These are phyloP conservation scores for Tinospora cordifolia DNA, from an alignment of 164 flowering plant species.

Conservation along the genomic window DNA sequence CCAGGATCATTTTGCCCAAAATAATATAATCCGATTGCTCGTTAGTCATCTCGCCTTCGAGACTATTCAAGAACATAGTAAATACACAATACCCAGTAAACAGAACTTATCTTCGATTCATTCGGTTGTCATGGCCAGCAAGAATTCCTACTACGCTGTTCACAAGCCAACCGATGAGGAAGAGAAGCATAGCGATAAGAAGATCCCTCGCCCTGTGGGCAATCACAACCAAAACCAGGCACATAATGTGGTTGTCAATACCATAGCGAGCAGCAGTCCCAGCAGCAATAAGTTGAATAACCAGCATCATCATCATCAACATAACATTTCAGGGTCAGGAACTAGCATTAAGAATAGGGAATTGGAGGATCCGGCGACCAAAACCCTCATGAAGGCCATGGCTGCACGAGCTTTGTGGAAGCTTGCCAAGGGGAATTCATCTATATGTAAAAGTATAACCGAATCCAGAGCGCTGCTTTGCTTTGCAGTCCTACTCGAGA, in stretches of 20 bases:
- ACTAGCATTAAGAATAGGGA: constrained; percentile 65
- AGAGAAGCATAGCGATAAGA: not conserved
- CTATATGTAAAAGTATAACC: constrained; percentile 59
- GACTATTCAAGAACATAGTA: constrained; percentile 84
- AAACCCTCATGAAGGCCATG: constrained; percentile 77
- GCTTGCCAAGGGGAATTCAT: constrained; percentile 42
- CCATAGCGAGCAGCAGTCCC: constrained; percentile 19
- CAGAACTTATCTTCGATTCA: constrained; percentile 15
- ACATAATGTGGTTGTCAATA: constrained; percentile 39
- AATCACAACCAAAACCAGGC: constrained; percentile 31
- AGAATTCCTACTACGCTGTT: not conserved
- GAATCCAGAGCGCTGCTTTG: constrained; percentile 77
- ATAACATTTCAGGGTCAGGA: constrained; percentile 28
- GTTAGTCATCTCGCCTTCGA: constrained; percentile 82
- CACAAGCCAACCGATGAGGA: not conserved
- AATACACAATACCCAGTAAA: constrained; percentile 48
- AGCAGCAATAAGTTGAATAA: not conserved
- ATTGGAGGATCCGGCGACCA: constrained; percentile 54
- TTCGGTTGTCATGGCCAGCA: constrained; percentile 31
- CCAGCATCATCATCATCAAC: constrained; percentile 10
- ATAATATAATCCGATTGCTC: constrained; percentile 59
- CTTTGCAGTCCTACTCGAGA: constrained; percentile 66
- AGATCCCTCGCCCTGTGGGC: constrained; percentile 35
- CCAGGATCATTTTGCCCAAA: constrained; percentile 71
- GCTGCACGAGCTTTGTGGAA: constrained; percentile 68